Evolutionary conservation across 768 basidiomycete genomes (phyloP), one percentile per base, ranked within the genome.

Genomic region (Phylloporus sp.): DNA sequence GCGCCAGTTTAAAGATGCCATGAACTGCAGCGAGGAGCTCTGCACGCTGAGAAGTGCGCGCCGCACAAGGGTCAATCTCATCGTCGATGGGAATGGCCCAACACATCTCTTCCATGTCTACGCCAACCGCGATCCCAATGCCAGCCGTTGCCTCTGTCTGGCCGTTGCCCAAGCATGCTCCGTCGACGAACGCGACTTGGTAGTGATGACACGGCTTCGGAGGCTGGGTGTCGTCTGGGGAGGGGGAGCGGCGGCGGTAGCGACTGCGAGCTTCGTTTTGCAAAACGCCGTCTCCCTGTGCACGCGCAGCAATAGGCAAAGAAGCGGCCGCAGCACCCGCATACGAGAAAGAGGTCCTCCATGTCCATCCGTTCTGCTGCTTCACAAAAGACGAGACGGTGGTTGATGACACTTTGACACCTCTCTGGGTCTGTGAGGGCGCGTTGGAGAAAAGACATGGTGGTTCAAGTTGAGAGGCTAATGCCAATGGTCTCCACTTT

Each of bases 141-240:
- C 72, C 70, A 12, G 68, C 58, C 4, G 41, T 60, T 2, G 70
- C 72, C 0, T 23, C 52, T 1, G 35, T 34, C 8, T 24, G 43
- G 1, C 71, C 68, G 39, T 74, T 73, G 5, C 48, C 43, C 20
- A 55, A 13, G 45, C 72, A 73, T 6, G 71, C 58, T 6, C 73
- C 73, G 32, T 72, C 72, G 9, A 66, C 64, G 55, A 66, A 71
- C n/a, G 62, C 65, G 26, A 73, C n/a, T n/a, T 47, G 47, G 44
- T 59, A 59, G 26, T 62, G 46, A 41, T 68, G 67, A 43, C 70
- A 70, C 5, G 10, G 47, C 5, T 9, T 53, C n/a, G 20, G 38
- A 7, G 35, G 44, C 12, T 22, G 5, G 11, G 36, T 39, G 35
- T 39, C 32, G 20, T 32, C 39, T 16, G 35, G 24, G 27, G n/a